Evolutionary conservation across 441 rosid species (phyloP), one percentile per base, ranked within the genome.

Genomic region (Arabidopsis lyrata): DNA sequence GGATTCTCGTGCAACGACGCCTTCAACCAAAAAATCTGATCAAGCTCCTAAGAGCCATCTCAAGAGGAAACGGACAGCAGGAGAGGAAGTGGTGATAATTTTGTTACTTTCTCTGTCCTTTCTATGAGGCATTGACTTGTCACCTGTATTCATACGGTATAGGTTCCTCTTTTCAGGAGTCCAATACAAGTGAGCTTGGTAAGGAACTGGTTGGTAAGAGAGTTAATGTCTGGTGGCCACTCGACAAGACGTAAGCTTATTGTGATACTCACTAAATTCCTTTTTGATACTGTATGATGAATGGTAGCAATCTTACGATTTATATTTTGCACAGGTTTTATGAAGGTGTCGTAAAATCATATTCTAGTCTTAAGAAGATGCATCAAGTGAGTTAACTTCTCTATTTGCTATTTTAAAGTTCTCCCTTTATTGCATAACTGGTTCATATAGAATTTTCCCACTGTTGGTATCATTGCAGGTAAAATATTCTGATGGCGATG

Each of bases 171-270:
- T 73, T 73, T 70, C 85, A 93, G 97, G 82, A 44, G 70, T 75
- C 85, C 67, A 57, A 42, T 36, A 63, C 53, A 63, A 75, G 72
- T 50, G 83, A 44, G 55, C 49, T 60, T 60, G 82, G 79, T 72
- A 81, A 83, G 77, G 80, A 77, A 74, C 48, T 91, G 80, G 68
- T 86, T 70, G 94, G 91, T 68, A 76, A 73, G 55, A 89, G 32
- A 72, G 70, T 93, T 65, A 88, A 78, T 63, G 86, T 93, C 48
- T 93, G 93, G 94, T 93, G 98, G 97, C 98, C 96, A 34, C 9
- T 74, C 63, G 98, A 93, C 73, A 67, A 70, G 66, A 75, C 0
- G 97, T 93, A 88, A 80, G 88, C 68, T 32, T 42, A 57, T 15
- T 6, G 36, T 29, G 31, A 47, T 56, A 41, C 35, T 14, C n/a